Percentiles rank a stretch among this genome's conserved stretches.
phyloP scores from a whole-genome alignment of 2,329 filamentous ascomycete species.

The Xylariaceae sp. region DNA sequence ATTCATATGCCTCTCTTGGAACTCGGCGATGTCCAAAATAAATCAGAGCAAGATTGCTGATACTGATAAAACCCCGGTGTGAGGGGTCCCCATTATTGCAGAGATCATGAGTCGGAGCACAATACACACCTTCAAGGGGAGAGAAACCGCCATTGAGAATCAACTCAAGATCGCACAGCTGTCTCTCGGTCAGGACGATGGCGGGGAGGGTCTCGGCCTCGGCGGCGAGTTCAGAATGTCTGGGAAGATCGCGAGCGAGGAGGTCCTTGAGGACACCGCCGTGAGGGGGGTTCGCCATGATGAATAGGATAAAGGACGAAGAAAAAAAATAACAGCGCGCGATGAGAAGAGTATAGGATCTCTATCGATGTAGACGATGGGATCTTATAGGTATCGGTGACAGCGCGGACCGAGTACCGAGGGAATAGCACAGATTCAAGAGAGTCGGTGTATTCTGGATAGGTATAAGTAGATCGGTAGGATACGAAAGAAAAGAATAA shows the following conservation, averaged over 20 bases:
- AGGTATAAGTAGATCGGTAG: no score
- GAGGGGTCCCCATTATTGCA: background rate
- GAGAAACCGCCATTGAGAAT: conserved; percentile 98
- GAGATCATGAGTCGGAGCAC: background rate
- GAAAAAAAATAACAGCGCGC: background rate
- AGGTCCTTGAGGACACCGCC: conserved; percentile 98
- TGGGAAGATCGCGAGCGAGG: conserved; percentile 82
- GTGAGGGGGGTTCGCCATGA: conserved; percentile 68
- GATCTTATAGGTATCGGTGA: background rate
- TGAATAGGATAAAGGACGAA: conserved; percentile 20
- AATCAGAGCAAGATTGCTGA: background rate
- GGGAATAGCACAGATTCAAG: background rate
- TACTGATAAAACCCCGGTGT: no score
- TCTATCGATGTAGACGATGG: background rate
- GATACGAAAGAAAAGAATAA: no score
- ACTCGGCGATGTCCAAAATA: background rate
- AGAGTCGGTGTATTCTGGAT: no score
- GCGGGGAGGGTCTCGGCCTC: conserved; percentile 87
- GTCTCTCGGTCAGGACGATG: conserved; percentile 80
- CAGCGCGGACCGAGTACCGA: background rate
- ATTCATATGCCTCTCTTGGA: background rate
- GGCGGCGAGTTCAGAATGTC: conserved; percentile 68
- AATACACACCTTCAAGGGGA: conserved; percentile 77
- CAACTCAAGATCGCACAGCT: conserved; percentile 95
- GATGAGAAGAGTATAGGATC: background rate